phyloP scores from a whole-genome alignment of 1,139 yeast species.

The Diutina siamensis region DNA sequence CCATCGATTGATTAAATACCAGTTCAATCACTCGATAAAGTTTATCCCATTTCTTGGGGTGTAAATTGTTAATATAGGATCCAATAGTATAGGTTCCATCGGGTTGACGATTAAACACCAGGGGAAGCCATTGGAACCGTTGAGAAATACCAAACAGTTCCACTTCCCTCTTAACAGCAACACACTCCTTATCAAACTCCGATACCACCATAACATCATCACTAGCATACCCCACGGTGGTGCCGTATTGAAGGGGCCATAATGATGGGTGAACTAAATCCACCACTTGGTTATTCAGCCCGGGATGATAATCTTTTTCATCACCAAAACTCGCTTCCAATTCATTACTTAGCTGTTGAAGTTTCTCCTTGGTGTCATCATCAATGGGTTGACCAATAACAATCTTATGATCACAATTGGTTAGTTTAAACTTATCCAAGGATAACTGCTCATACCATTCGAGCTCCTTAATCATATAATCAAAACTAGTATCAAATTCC shows the following conservation, averaged over 20 bases:
- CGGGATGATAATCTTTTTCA: constrained; percentile 26
- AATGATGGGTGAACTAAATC: too few species aligned
- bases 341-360: constrained; percentile 10
- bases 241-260: constrained; percentile 25
- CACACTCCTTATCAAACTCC: too few species aligned
- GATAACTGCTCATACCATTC: constrained; percentile 18
- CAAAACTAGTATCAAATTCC: too few species aligned
- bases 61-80: background rate
- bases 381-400: constrained; percentile 11
- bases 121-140: constrained; percentile 25
- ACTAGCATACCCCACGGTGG: too few species aligned
- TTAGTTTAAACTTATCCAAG: constrained; percentile 8
- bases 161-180: too few species aligned
- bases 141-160: constrained; percentile 15
- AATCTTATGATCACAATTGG: constrained; percentile 14
- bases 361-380: constrained; percentile 8
- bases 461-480: constrained; percentile 18
- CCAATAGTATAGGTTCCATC: background rate
- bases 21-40: background rate
- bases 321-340: too few species aligned
- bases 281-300: constrained; percentile 22
- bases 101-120: too few species aligned
- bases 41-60: background rate
- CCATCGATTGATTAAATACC: background rate
- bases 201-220: too few species aligned